Base-by-base conservation (phyloP, 495 filamentous ascomycete genomes). In the Entonaema liquescens region DNA sequence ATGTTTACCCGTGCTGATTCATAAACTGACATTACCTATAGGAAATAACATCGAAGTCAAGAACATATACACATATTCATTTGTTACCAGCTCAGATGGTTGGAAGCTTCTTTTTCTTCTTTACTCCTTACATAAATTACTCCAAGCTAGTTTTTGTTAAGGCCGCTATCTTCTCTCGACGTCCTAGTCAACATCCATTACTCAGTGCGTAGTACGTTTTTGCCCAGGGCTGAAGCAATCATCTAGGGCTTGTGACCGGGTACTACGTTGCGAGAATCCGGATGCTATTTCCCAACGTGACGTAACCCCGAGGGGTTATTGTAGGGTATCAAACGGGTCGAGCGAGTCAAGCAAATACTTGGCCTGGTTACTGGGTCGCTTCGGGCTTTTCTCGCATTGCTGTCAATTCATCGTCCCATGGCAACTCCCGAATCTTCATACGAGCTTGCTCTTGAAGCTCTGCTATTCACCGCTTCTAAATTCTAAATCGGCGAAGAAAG, bases 261-360 rank as follows among this genome's bases (percentile, higher is more conserved):
- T 72, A 31, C 55, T 59, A 72, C 69, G 59, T 54, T 60, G 49
- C 55, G 38, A 72, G 53, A 64, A 68, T 28, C 54, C 60, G 59
- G 59, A 36, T 64, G 38, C 25, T 59, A 64, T 60, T 63, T 64
- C 28, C 50, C 38, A 38, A 35, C 53, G 63, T 71, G 68, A 66
- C 68, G 49, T 67, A 62, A 62, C 68, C 25, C 63, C 59, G 58
- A 67, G 68, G 42, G 54, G 47, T 36, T 23, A 11, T 56, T 56
- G 15, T 38, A 42, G 7, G 33, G 17, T 36, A 21, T 38, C 26
- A 28, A 8, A 15, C 28, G 28, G 49, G 19, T 29, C 62, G 17
- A 49, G 49, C n/a, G 23, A 52, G 42, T 56, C 31, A 26, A 62
- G 21, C 21, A 49, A 31, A 26, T 5, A 28, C 25, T n/a, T 15